phyloP scores from a whole-genome alignment of 371 early-diverging fungal genomes.

The Apophysomyces elegans region DNA sequence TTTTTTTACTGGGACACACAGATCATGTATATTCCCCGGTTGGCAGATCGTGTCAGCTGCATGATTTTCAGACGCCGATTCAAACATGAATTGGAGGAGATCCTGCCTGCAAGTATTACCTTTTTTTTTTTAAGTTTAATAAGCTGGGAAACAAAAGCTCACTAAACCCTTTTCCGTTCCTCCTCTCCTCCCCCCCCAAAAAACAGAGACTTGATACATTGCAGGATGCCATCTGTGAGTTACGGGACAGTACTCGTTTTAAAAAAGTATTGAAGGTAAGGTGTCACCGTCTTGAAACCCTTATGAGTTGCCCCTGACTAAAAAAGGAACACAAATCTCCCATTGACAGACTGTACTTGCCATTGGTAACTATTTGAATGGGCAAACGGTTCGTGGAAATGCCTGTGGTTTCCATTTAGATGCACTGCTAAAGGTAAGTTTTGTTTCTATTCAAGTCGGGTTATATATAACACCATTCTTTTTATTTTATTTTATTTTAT shows the following conservation, averaged over 20 bases:
- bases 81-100: constrained; percentile 71
- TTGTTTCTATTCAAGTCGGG: background rate
- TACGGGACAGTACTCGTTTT: constrained; percentile 44
- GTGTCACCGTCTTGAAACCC: background rate
- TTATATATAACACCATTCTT: background rate
- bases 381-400: constrained; percentile 78
- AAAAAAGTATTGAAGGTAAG: constrained; percentile 63
- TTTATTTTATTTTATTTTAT: background rate
- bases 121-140: constrained; percentile 23
- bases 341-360: constrained; percentile 62
- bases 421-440: constrained; percentile 65
- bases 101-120: constrained; percentile 54
- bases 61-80: constrained; percentile 79
- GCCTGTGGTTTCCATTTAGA: constrained; percentile 82
- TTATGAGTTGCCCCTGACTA: too few relatives aligned
- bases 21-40: constrained; percentile 73
- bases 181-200: background rate
- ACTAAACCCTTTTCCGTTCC: too few relatives aligned
- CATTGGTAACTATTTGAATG: constrained; percentile 86
- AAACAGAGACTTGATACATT: constrained; percentile 28
- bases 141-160: background rate
- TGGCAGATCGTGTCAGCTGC: constrained; percentile 68
- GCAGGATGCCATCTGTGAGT: constrained; percentile 35
- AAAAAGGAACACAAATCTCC: too few relatives aligned
- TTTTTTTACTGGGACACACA: constrained; percentile 12